These are phyloP conservation scores for Russula brevipes DNA, from an alignment of 768 basidiomycete genomes.

Conservation along the genomic window DNA sequence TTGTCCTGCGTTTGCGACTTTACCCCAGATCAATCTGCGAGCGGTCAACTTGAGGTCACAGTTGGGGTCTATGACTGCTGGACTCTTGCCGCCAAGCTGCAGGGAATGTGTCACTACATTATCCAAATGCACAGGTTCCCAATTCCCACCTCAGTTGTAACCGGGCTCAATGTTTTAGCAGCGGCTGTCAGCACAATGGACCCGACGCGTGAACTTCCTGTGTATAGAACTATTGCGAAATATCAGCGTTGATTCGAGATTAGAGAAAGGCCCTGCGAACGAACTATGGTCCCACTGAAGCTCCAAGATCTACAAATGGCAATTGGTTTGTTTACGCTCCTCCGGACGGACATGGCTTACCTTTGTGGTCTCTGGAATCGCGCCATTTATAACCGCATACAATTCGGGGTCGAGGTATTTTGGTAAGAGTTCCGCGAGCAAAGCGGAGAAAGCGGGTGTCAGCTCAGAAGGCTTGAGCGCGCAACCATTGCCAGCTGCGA, in stretches of 20 bases:
- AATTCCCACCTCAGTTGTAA: slow-evolving; percentile 46
- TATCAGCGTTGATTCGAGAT: slow-evolving; percentile 20
- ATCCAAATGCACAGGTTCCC: neutral
- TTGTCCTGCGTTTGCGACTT: slow-evolving; percentile 62
- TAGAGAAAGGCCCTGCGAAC: slow-evolving; percentile 25
- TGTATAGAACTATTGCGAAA: slow-evolving; percentile 50
- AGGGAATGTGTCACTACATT: neutral
- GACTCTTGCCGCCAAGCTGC: slow-evolving; percentile 68
- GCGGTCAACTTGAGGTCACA: slow-evolving; percentile 63
- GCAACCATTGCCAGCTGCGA: slow-evolving; percentile 36
- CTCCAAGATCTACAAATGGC: slow-evolving; percentile 51
- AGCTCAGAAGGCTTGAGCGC: slow-evolving; percentile 38
- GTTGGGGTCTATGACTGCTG: slow-evolving; percentile 65
- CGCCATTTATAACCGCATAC: slow-evolving; percentile 34
- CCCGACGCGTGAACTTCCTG: slow-evolving; percentile 53
- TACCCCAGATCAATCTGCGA: slow-evolving; percentile 79
- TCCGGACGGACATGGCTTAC: slow-evolving; percentile 15
- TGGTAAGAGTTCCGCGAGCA: slow-evolving; percentile 28
- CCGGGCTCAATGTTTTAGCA: slow-evolving; percentile 68
- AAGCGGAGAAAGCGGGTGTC: slow-evolving; percentile 28
- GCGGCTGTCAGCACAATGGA: slow-evolving; percentile 68
- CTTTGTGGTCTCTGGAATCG: slow-evolving; percentile 31
- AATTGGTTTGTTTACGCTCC: neutral
- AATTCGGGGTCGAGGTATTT: slow-evolving; percentile 36
- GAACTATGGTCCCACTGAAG: slow-evolving; percentile 62